Evolutionary conservation across 2,329 filamentous ascomycete species (phyloP).

Genomic region (Aspergillus sp.): DNA sequence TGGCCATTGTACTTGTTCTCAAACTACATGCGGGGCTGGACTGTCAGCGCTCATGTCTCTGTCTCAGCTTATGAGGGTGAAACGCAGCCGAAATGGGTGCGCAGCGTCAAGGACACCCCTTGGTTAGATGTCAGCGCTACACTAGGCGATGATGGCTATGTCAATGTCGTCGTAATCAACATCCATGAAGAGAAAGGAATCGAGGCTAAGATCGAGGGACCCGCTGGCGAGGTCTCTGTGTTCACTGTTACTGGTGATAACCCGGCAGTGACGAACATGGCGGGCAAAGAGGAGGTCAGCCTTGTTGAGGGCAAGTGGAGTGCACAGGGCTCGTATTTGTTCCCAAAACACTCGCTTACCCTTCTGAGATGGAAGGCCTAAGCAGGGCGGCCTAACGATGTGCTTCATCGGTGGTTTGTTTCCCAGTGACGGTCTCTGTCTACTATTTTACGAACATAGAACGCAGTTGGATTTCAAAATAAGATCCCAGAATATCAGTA

Average conservation of each 20-base stretch:
- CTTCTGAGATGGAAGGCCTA: constrained; percentile 58
- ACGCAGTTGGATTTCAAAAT: neutral
- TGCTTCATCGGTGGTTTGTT: neutral
- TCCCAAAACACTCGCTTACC: constrained; percentile 70
- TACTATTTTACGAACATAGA: constrained; percentile 10
- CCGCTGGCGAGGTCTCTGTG: constrained; percentile 55
- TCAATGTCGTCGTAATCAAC: constrained; percentile 73
- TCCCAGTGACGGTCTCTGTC: neutral
- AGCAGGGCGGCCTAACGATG: constrained; percentile 8
- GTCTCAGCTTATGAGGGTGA: constrained; percentile 64
- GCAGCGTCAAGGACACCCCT: constrained; percentile 61
- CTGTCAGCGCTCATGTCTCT: constrained; percentile 65
- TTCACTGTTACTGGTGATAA: constrained; percentile 62
- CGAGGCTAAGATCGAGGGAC: constrained; percentile 59
- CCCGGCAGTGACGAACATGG: constrained; percentile 62
- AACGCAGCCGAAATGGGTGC: constrained; percentile 40
- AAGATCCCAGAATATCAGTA: neutral
- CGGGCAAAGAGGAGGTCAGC: constrained; percentile 61
- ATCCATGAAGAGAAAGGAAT: constrained; percentile 62
- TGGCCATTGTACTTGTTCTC: constrained; percentile 71
- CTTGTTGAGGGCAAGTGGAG: constrained; percentile 64
- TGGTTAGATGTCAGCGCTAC: constrained; percentile 51
- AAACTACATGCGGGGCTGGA: constrained; percentile 71
- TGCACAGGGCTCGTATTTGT: constrained; percentile 61
- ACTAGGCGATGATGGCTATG: constrained; percentile 55